Percentiles rank a stretch among this genome's conserved stretches.
These are phyloP conservation scores for Pythium periplocum DNA, from an alignment of 352 stramenopile species.

Conservation along the genomic window DNA sequence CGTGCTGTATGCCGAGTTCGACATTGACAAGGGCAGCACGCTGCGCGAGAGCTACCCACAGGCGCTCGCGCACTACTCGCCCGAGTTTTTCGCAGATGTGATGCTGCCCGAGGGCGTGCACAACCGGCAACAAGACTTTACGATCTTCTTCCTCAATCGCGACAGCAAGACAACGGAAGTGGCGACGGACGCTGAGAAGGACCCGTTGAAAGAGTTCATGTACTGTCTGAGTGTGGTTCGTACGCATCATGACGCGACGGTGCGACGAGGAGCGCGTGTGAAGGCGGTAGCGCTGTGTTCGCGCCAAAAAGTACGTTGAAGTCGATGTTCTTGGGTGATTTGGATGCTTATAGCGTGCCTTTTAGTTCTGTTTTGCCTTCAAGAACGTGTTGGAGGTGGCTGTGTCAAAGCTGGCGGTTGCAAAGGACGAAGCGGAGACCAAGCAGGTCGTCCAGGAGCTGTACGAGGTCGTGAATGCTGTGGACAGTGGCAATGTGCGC, in stretches of 20 bases:
- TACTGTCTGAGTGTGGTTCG: slow-evolving; percentile 86
- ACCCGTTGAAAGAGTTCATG: slow-evolving; percentile 73
- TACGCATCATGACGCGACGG: slow-evolving; percentile 70
- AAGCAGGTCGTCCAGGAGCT: slow-evolving; percentile 51
- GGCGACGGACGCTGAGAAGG: slow-evolving; percentile 5
- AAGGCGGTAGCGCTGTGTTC: slow-evolving; percentile 83
- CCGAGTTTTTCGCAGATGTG: slow-evolving; percentile 87
- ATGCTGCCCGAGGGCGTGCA: slow-evolving; percentile 87
- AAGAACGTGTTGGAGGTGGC: slow-evolving; percentile 72
- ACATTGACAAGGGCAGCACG: slow-evolving; percentile 86
- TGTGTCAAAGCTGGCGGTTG: slow-evolving; percentile 56
- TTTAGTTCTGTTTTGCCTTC: slow-evolving; percentile 66
- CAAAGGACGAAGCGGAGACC: slow-evolving; percentile 34
- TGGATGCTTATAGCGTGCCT: background rate
- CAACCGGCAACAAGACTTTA: slow-evolving; percentile 83
- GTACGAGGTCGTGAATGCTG: slow-evolving; percentile 63
- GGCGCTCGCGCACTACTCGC: slow-evolving; percentile 66
- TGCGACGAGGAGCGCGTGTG: slow-evolving; percentile 69
- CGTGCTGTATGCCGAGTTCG: slow-evolving; percentile 82
- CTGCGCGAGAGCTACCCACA: slow-evolving; percentile 64
- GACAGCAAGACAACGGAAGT: background rate
- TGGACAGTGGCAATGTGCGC: slow-evolving; percentile 54
- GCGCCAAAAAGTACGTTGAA: slow-evolving; percentile 50
- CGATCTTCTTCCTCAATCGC: slow-evolving; percentile 86
- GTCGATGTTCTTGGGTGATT: background rate